Evolutionary conservation across 192 early-diverging fungal species (phyloP), one percentile per base, ranked within the genome.

Genomic region (Spinellus fusiger): DNA sequence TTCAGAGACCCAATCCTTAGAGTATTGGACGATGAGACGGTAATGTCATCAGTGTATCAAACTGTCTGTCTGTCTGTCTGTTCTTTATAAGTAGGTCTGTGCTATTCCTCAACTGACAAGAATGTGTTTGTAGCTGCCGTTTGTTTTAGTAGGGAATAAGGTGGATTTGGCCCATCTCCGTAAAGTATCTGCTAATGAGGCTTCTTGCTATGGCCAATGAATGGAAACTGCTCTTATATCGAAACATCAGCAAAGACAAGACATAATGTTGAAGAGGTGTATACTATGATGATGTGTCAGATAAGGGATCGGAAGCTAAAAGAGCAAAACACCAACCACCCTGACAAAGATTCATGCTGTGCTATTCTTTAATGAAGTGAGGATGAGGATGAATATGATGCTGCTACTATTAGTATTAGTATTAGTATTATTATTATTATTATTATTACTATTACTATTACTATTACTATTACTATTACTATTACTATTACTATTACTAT

Each of bases 1-100:
- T 93, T 93, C 64, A 70, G 87, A 46, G 90, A 93, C 60, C 90
- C 91, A 66, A 93, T 93, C 58, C 84, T 86, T 35, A 76, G 90
- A 44, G 89, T 93, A 9, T 62, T 93, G 56, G 89, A 90, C 56
- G 85, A 91, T 67, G 89, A 91, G 61, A 79, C 73, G 55, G 79
- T 80, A 65, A 54, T 77, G 76, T 61, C 23, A 7, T 31, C 38
- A 47, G 22, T 29, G 8, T 31, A n/a, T n/a, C n/a, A n/a, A n/a
- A n/a, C 64, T 66, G 33, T 51, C 35, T n/a, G n/a, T n/a, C n/a
- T n/a, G n/a, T n/a, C n/a, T n/a, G n/a, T n/a, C 58, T 49, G 27
- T 26, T 62, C n/a, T 35, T 27, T 61, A 18, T 6, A 44, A 23
- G n/a, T 28, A 58, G n/a, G n/a, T n/a, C n/a, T n/a, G 29, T 23